Percentiles rank a stretch among this genome's conserved stretches.
Evolutionary conservation across 352 stramenopile species (phyloP).

Genomic region (Pythium biforme): DNA sequence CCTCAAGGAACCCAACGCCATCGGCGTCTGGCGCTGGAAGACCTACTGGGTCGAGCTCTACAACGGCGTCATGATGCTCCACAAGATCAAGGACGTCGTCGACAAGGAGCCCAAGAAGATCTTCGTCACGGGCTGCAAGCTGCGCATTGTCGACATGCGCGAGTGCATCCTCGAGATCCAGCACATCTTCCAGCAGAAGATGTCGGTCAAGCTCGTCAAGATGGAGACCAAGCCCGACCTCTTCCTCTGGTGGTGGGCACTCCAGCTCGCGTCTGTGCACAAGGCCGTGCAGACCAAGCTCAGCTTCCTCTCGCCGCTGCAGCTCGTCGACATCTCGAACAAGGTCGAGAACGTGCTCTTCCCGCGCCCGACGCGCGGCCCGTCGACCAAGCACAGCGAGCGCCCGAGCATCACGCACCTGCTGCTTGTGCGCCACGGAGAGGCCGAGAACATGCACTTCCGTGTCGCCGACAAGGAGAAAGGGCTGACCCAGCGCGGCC

Average conservation of each 20-base stretch:
- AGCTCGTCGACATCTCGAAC: slow-evolving; percentile 51
- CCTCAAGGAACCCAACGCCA: slow-evolving; percentile 14
- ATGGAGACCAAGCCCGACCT: slow-evolving; percentile 55
- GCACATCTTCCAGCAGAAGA: slow-evolving; percentile 53
- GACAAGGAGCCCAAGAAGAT: slow-evolving; percentile 50
- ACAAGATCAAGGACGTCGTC: slow-evolving; percentile 54
- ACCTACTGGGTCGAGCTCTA: slow-evolving; percentile 66
- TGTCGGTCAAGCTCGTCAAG: slow-evolving; percentile 37
- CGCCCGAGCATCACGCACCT: slow-evolving; percentile 49
- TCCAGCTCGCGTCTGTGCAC: slow-evolving; percentile 55
- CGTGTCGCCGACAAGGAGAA: slow-evolving; percentile 73
- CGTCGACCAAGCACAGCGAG: slow-evolving; percentile 1
- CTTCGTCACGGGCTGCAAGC: slow-evolving; percentile 37
- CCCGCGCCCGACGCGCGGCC: slow-evolving; percentile 33
- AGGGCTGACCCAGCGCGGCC: slow-evolving; percentile 54
- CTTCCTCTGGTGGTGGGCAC: slow-evolving; percentile 78
- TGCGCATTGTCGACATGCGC: slow-evolving; percentile 54
- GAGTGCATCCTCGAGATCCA: slow-evolving; percentile 55
- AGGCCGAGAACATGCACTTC: slow-evolving; percentile 87
- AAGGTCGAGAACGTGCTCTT: slow-evolving; percentile 67
- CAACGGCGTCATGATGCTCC: slow-evolving; percentile 61
- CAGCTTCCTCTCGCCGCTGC: slow-evolving; percentile 38
- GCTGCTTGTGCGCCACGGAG: slow-evolving; percentile 72
- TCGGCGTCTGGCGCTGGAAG: slow-evolving; percentile 18
- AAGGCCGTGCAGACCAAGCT: slow-evolving; percentile 43